Evolutionary conservation across 1,139 yeast genomes (phyloP).

Genomic region (Sugiyamaella japonica): DNA sequence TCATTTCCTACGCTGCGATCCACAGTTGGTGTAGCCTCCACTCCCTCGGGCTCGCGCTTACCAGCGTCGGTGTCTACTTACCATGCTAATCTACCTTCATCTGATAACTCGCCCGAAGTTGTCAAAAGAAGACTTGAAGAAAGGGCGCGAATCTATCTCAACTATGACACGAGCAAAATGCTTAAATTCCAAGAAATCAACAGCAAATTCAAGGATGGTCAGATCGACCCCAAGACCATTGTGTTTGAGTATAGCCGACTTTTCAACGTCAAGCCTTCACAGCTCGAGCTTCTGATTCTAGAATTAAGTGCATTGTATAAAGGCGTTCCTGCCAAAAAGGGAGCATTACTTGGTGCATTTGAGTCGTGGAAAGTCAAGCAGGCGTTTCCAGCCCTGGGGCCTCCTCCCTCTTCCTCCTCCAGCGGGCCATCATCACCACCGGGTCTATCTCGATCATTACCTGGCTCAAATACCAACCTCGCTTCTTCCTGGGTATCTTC

Average conservation of each 20-base stretch:
- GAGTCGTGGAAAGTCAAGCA: conserved; percentile 26
- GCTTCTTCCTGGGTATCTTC: conserved; percentile 17
- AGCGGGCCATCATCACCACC: neutral
- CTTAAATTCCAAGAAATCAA: conserved; percentile 54
- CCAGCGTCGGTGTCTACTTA: conserved; percentile 28
- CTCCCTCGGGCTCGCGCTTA: conserved; percentile 2
- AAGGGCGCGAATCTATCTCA: conserved; percentile 62
- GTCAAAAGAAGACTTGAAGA: conserved; percentile 73
- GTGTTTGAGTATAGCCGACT: conserved; percentile 52
- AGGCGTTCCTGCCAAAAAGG: conserved; percentile 18
- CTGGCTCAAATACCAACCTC: conserved; percentile 19
- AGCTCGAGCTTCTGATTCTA: conserved; percentile 49
- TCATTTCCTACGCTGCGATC: conserved; percentile 36
- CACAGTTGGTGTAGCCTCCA: conserved; percentile 13
- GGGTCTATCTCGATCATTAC: conserved; percentile 7
- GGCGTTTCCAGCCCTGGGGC: conserved; percentile 20
- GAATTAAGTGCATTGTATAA: conserved; percentile 45
- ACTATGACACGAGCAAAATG: conserved; percentile 52
- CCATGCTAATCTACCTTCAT: conserved; percentile 35
- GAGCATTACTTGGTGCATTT: conserved; percentile 24
- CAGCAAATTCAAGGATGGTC: conserved; percentile 49
- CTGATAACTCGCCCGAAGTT: conserved; percentile 49
- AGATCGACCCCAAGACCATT: conserved; percentile 53
- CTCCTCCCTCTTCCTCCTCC: conserved; percentile 8
- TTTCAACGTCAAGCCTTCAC: conserved; percentile 46